Conservation (phyloP, 2,329 filamentous ascomycete species). For the Immersiporthe knoxdaviesiana region DNA sequence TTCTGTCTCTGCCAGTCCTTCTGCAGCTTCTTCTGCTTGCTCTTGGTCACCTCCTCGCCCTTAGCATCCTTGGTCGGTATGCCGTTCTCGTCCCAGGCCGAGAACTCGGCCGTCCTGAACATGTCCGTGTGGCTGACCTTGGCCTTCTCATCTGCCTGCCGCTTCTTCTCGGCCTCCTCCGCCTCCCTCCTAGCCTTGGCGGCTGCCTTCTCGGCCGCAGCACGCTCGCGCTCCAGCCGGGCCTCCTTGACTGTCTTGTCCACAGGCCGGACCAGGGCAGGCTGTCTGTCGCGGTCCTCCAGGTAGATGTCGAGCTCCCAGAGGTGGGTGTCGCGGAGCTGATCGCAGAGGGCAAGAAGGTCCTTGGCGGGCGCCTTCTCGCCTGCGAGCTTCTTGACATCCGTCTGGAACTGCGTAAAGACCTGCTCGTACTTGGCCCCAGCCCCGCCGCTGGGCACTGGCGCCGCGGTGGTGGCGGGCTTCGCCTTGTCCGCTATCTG, state of each 20-base stretch:
- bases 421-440: slow-evolving; percentile 37
- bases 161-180: slow-evolving; percentile 43
- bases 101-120: slow-evolving; percentile 50
- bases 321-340: slow-evolving; percentile 65
- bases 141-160: slow-evolving; percentile 45
- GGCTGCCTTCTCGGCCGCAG: slow-evolving; percentile 55
- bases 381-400: slow-evolving; percentile 46
- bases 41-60: slow-evolving; percentile 69
- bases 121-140: slow-evolving; percentile 37
- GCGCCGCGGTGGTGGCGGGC: slow-evolving; percentile 21
- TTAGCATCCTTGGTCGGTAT: slow-evolving; percentile 63
- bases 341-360: slow-evolving; percentile 67
- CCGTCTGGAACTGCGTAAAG: slow-evolving; percentile 43
- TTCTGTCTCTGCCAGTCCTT: slow-evolving; percentile 76
- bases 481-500: slow-evolving; percentile 31
- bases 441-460: slow-evolving; percentile 23
- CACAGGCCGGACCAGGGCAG: slow-evolving; percentile 66
- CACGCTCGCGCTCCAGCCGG: slow-evolving; percentile 56
- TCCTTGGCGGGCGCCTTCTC: slow-evolving; percentile 57
- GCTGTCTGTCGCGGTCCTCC: slow-evolving; percentile 63
- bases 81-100: slow-evolving; percentile 68
- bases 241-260: slow-evolving; percentile 59
- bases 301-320: slow-evolving; percentile 71
- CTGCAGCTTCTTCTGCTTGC: slow-evolving; percentile 64
- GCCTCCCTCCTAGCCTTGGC: slow-evolving; percentile 38